phyloP scores from a whole-genome alignment of 495 filamentous ascomycete species.

The Neurospora sp. region DNA sequence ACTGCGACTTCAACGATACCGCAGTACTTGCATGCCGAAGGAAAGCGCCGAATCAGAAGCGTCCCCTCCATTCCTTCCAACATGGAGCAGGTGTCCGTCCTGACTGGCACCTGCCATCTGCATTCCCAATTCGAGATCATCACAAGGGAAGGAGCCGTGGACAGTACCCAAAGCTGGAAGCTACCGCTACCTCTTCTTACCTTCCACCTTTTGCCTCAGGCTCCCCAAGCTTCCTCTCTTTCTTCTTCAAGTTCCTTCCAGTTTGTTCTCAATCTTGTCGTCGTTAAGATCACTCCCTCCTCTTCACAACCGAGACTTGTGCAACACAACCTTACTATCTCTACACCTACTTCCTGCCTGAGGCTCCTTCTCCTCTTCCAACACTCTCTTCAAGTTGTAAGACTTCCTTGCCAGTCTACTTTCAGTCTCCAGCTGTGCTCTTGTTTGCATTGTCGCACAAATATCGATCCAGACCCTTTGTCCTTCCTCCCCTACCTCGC shows the following conservation, averaged over 20 bases:
- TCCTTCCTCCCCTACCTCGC: background rate
- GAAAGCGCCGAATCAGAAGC: background rate
- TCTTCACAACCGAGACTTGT: background rate
- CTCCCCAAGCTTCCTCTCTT: background rate
- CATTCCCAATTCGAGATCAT: background rate
- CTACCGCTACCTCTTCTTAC: background rate
- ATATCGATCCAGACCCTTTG: background rate
- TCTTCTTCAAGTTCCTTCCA: background rate
- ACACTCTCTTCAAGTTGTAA: background rate
- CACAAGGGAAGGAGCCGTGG: background rate
- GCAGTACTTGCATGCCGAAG: background rate
- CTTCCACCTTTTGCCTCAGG: background rate
- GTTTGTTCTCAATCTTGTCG: background rate
- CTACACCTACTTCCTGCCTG: background rate
- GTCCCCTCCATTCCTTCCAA: background rate
- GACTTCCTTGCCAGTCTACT: background rate
- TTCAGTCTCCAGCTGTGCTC: background rate
- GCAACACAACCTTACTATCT: background rate
- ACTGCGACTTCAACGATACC: background rate
- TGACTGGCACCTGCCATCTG: background rate
- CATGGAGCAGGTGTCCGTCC: background rate
- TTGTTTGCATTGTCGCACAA: background rate
- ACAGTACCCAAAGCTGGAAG: background rate
- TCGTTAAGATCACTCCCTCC: background rate
- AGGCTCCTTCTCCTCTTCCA: background rate